Base-by-base conservation (phyloP, 495 filamentous ascomycete genomes). In the Aspergillus funiculosus region DNA sequence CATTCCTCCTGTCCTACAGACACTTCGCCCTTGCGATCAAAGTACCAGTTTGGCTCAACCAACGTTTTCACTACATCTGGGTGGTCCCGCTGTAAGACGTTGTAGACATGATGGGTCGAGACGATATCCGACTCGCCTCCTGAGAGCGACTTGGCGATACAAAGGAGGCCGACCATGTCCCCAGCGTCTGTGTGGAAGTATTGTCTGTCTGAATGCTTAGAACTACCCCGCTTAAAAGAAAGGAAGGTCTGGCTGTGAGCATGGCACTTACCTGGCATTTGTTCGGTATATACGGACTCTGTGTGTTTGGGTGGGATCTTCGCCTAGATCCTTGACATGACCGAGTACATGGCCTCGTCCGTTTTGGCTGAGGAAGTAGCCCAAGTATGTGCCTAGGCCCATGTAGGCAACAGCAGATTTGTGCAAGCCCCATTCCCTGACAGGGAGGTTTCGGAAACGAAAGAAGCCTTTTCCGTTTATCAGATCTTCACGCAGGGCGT, bases 391-490 rank as follows among this genome's bases (percentile, higher is more conserved):
- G 10, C 88, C 87, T 1, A 95, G 69, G 21, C 89, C 89, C 82
- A 95, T 89, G 64, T 94, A 94, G 19, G 86, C 88, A 18, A 85
- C 79, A 14, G 89, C 88, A 4, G 79, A 84, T 64, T 92, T 95
- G 47, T 77, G 73, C 35, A 77, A 72, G 10, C 81, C 77, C 89
- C 89, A 95, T 59, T 77, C 64, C 37, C 72, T 48, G 6, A 87
- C 83, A 2, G 88, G 89, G 48, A 94, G 77, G 18, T 81, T 79
- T 63, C 89, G 89, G 64, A 91, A 89, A 6, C 91, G 71, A 49
- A 87, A 83, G 66, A 94, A 94, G 2, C 89, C 89, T 58, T 87
- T 89, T 40, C 86, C 89, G 63, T 92, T 78, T 27, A 92, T 58
- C 2, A 94, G 67, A 46, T 89, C 85, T 6, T 77, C 66, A 17